Evolutionary conservation across 352 stramenopile species (phyloP), one percentile per base, ranked within the genome.

Genomic region (Elongisporangium undulatum): DNA sequence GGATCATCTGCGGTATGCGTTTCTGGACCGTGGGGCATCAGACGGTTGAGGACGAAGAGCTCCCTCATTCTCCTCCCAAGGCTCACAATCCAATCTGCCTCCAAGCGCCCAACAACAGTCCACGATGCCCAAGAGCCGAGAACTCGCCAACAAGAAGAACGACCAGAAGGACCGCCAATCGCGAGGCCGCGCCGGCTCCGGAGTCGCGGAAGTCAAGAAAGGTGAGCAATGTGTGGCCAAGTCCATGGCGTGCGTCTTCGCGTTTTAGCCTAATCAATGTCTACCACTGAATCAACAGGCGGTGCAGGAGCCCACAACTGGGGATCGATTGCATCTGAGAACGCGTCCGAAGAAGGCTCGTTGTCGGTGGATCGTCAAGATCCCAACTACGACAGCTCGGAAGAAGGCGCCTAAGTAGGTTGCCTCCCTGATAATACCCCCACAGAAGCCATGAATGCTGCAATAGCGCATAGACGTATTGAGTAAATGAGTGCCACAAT

Each of bases 111-210:
- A 54, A 26, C 19, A 63, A 56, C 49, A 24, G 19, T 6, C 20
- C 8, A 66, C 41, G 17, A 94, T 94, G 85, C 79, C 85, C 41
- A 71, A 86, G 58, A 92, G 82, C 68, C 85, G 82, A 49, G 81
- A 92, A 61, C 72, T 92, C 53, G 55, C 72, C 41, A 94, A 87
- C 73, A 94, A 94, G 74, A 94, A 91, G 74, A 92, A 90, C 67
- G 79, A 87, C 61, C 67, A 85, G 62, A 94, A 94, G 78, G 82
- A 94, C 64, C 85, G 81, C 26, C 82, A 92, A 26, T 91, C 83
- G 52, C 77, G 82, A n/a, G 85, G 82, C 2, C 77, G 66, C 9
- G 63, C 81, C 21, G 79, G 79, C 39, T 75, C 72, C 19, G 74
- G 68, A 19, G 58, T 63, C 1, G 24, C 62, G 20, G 72, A 62